Evolutionary conservation across 345 rosid species (phyloP), one percentile per base, ranked within the genome.

Genomic region (Streptanthus diversifolius): DNA sequence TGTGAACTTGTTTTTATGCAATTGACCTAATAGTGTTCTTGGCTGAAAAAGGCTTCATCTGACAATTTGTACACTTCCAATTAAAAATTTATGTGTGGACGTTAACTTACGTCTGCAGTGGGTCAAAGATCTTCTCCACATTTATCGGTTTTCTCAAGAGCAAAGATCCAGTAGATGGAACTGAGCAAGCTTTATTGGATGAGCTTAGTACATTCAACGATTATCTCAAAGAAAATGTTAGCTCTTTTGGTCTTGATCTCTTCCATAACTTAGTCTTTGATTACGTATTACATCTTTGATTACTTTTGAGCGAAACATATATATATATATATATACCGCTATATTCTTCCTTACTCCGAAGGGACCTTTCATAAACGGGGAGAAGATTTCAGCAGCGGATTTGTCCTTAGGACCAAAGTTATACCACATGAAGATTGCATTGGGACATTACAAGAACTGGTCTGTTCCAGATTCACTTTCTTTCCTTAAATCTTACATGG

Each of bases 351-450:
- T n/a, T 63, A 29, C 22, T 3, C 0, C 60, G 40, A 73, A 93
- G 97, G 97, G 98, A 12, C 95, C 96, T 79, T 89, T 83, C 72
- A 89, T 88, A 80, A 89, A 88, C 39, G 95, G 96, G 75, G 88
- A 82, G 78, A 90, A 79, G 74, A 80, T 93, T 8, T 93, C 96
- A 79, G 89, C 95, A 3, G 91, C 91, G 6, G 98, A 91, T 83
- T 82, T 89, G 77, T 83, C 98, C 14, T 81, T 93, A 7, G 89
- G 78, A 69, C 97, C 97, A 9, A 89, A 91, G 80, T 58, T 89
- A 55, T 79, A 87, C 76, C 96, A 93, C 84, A 66, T 93, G 48
- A 91, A 89, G 83, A 89, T 91, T 73, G 95, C 93, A 74, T 64
- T 93, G 60, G 90, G 91, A 48, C 91, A 93, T 78, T 93, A 79